Base-by-base conservation (phyloP, 2,329 filamentous ascomycete species). In the Diplodia intermedia region DNA sequence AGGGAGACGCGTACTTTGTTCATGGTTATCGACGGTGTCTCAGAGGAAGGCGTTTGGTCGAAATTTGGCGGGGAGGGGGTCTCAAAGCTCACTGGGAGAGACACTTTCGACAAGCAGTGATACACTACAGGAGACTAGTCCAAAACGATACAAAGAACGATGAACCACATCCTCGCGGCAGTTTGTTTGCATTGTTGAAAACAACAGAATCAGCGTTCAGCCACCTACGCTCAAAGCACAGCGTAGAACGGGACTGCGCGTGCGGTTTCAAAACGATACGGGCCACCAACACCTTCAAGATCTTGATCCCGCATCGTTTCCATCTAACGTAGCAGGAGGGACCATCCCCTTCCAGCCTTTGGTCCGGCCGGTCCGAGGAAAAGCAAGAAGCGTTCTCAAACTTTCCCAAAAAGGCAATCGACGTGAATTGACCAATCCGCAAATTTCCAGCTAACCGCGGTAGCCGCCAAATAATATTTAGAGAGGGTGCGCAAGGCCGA, bases 391-490 rank as follows among this genome's bases (percentile, higher is more conserved):
- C 3, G n/a, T 47, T n/a, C 43, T 47, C 43, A n/a, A 47, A 47
- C 18, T 47, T 47, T n/a, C 43, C n/a, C 18, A 20, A 47, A 47
- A 47, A 47, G 43, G 43, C n/a, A 47, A 47, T 47, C 43, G 1
- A 47, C n/a, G 43, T 47, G 18, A 47, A 47, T 47, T 47, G 18
- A 47, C 43, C 43, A 47, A 47, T 47, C 43, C 43, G 43, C 8
- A 11, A 52, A 18, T 63, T 63, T 52, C 18, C 47, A 38, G 2
- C 12, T 63, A 63, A 29, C 29, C 60, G 60, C 60, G 60, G 4
- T 63, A 36, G 29, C 60, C 60, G 60, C 60, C 60, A 18, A 38
- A 38, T 36, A 63, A 63, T 36, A 23, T 20, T 20, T 33, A 12
- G 47, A 20, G 40, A 20, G 40, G 7, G n/a, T 43, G 18, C 40